Evolutionary conservation across 371 early-diverging fungal species (phyloP), one percentile per base, ranked within the genome.

Genomic region (Actinomortierella ambigua): DNA sequence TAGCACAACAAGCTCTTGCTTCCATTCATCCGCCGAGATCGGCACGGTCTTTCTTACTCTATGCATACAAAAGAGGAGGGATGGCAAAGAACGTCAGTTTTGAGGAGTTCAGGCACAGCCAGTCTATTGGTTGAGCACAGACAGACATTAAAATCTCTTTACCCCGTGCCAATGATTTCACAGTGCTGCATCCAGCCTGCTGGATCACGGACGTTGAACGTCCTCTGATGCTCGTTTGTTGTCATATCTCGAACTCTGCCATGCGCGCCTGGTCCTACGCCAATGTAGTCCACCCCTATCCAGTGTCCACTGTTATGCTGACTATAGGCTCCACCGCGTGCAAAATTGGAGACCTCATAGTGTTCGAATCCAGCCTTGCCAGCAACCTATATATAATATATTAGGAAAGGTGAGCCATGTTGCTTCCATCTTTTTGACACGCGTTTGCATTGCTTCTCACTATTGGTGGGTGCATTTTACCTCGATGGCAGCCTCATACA

Each of bases 331-430:
- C 55, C 46, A 20, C 61, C 57, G 44, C 70, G 65, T 0, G 87
- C 86, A 69, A 90, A 95, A 42, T 85, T 93, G 8, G 94, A 93
- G 1, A 95, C 94, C 63, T 95, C 96, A 65, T 95, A 95, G 55
- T 94, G 94, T 2, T 77, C 41, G 67, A 88, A 89, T 0, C 90
- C 91, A 50, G 70, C 69, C 5, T 63, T 54, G 0, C 55, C 48
- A 11, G 85, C 80, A 18, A 79, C 60, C 62, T 80, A 48, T 13
- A 44, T 24, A 15, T 51, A 55, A 41, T 2, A 27, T 17, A 51
- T 54, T 20, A 11, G 1, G 24, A 50, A 27, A 23, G 50, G 14
- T 39, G 34, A 2, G 41, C 11, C 26, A 15, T 15, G 22, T 7
- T 27, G 34, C 22, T 27, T 9, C 6, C 2, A n/a, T 14, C 3